Conservation (phyloP, 83 land plant species). For the Isoetes engelmannii region DNA sequence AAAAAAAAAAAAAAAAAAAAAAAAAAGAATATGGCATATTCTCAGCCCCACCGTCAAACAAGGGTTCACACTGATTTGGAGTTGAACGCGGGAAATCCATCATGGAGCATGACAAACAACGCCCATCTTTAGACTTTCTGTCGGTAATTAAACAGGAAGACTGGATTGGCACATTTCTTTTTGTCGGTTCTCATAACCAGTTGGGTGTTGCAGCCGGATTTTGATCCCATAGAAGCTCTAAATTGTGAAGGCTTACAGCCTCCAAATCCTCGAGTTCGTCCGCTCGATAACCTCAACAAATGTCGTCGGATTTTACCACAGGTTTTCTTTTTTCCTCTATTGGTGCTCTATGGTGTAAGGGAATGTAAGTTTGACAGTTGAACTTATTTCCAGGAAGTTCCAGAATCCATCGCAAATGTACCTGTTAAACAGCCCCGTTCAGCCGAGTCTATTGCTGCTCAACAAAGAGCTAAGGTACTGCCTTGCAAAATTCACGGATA, state of each 20-base stretch:
- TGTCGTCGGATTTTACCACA: slow-evolving; percentile 30
- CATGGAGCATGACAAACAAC: too few relatives aligned
- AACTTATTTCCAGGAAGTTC: slow-evolving; percentile 22
- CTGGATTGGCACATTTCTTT: too few relatives aligned
- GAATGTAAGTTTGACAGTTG: slow-evolving; percentile 1
- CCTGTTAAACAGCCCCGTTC: slow-evolving; percentile 24
- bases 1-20: too few relatives aligned
- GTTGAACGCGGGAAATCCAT: too few relatives aligned
- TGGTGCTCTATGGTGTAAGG: neutral
- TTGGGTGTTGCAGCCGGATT: slow-evolving; percentile 20
- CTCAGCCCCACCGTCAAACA: too few relatives aligned
- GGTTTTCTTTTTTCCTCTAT: slow-evolving; percentile 7
- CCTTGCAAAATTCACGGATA: too few relatives aligned
- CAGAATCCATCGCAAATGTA: slow-evolving; percentile 30
- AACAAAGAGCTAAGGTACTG: slow-evolving; percentile 30
- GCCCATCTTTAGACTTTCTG: too few relatives aligned
- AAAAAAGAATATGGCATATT: too few relatives aligned
- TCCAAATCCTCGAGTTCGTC: slow-evolving; percentile 36
- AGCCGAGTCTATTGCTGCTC: slow-evolving; percentile 35
- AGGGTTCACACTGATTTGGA: too few relatives aligned
- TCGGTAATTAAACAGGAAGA: too few relatives aligned
- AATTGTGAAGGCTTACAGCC: slow-evolving; percentile 27
- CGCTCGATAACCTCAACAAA: slow-evolving; percentile 31
- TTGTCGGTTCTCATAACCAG: too few relatives aligned
- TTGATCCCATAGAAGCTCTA: slow-evolving; percentile 35